A percentile compares a stretch with the other conserved stretches of the same genome.
These are phyloP conservation scores for Globisporangium nodosum DNA, from an alignment of 352 stramenopile genomes.

Conservation along the genomic window DNA sequence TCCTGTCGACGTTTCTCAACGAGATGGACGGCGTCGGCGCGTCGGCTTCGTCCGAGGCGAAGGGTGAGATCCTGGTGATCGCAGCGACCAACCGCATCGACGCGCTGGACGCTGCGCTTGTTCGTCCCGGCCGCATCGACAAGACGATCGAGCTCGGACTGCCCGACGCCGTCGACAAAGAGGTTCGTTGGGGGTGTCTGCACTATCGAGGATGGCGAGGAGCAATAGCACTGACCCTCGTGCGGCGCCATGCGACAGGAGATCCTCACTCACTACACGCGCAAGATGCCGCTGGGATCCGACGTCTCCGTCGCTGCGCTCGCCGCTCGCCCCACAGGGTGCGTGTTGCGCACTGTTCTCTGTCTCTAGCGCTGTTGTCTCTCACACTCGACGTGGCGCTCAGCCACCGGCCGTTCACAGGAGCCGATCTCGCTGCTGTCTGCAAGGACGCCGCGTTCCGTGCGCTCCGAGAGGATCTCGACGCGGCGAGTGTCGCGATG, in stretches of 20 bases:
- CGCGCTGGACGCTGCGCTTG: constrained; percentile 61
- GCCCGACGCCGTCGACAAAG: constrained; percentile 34
- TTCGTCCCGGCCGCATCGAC: constrained; percentile 78
- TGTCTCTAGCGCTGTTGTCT: constrained; percentile 1
- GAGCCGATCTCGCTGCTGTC: constrained; percentile 57
- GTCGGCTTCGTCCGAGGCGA: constrained; percentile 12
- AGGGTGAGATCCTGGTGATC: constrained; percentile 55
- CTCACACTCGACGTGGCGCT: constrained; percentile 10
- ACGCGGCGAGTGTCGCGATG: constrained; percentile 26
- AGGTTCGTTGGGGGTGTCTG: constrained; percentile 6
- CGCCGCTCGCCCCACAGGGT: constrained; percentile 33
- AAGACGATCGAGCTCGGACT: constrained; percentile 57
- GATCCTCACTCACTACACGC: constrained; percentile 62
- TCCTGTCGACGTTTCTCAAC: constrained; percentile 82
- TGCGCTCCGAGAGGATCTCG: constrained; percentile 59
- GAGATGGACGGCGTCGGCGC: constrained; percentile 80
- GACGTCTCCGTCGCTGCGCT: constrained; percentile 52
- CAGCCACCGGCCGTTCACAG: constrained; percentile 38
- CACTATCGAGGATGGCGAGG: too few species aligned
- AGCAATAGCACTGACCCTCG: neutral
- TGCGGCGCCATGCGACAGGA: constrained; percentile 20
- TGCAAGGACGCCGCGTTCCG: constrained; percentile 80
- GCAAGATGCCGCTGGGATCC: constrained; percentile 54
- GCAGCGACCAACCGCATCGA: constrained; percentile 70
- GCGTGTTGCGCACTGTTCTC: constrained; percentile 1